Evolutionary conservation across 129 eudicot genomes (phyloP), one percentile per base, ranked within the genome.

Genomic region (Flaveria sonorensis): DNA sequence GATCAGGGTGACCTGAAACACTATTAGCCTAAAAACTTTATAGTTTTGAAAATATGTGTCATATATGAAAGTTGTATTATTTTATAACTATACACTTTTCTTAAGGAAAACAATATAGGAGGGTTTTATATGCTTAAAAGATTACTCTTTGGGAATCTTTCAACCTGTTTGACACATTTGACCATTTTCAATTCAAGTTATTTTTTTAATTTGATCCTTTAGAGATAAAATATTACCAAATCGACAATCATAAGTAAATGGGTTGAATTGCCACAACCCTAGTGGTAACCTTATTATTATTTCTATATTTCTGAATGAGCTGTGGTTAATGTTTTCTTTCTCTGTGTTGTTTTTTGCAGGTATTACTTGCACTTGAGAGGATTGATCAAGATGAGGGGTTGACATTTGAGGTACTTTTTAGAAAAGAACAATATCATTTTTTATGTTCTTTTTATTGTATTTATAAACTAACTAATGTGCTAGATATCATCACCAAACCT

Each of bases 321-420:
- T 15, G 13, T 75, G 30, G 18, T 67, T 46, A 7, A n/a, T 63
- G 68, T 11, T 72, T 30, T 59, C 19, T 71, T 71, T 15, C n/a
- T 74, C 28, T 21, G 30, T 48, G 72, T 61, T 40, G 40, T 55
- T 26, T 30, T 70, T 70, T 84, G 66, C 83, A 92, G 96, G 86
- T 89, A 62, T 51, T 94, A 63, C 65, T 91, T 71, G 96, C 93
- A 42, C 93, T 94, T 57, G 96, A 91, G 80, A 87, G 97, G 68
- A 90, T 93, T 39, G 98, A 89, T 70, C 93, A 90, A 79, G 89
- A 88, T 30, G 97, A 88, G 51, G 96, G 85, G 80, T 76, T 86
- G 36, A 74, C 97, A 43, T 85, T 86, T 81, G 98, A 90, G 96
- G 98, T 93, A 93, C 28, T 7, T 43, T 26, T 45, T 19, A 0